Evolutionary conservation across 1,284 basidiomycete genomes (phyloP), one percentile per base, ranked within the genome.

Genomic region (Cutaneotrichosporon daszewskae): DNA sequence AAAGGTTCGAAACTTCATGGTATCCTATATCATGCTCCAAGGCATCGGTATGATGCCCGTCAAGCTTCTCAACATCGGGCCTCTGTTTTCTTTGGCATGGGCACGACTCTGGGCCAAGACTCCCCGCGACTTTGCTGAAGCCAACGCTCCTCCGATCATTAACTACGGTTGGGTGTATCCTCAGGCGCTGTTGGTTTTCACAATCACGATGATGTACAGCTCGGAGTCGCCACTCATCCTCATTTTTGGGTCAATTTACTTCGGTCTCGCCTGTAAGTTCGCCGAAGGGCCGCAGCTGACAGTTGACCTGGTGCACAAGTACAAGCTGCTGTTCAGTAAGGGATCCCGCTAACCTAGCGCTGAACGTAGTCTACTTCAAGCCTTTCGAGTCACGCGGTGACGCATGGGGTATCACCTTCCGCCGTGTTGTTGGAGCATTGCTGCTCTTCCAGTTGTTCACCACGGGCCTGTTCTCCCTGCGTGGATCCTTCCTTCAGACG

Each of bases 141-240:
- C 95, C n/a, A 95, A 97, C 61, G 88, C 90, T 0, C 92, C 94
- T 11, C 91, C 94, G 0, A 87, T 89, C 81, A 85, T 97, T 68
- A 91, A 95, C 68, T 92, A 95, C 56, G 91, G 91, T 43, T 71
- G 69, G 58, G 85, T 94, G 8, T 94, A 96, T 64, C 92, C 92
- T 0, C 90, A 95, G 64, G 87, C 91, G 3, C 86, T 98, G 47
- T 77, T 98, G 32, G 83, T 98, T 59, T 98, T 97, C 71, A 87
- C 91, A 43, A 85, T 98, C 62, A 91, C 87, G 18, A 75, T 98
- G 57, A 77, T 95, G 19, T 98, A 97, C 75, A 91, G 88, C 64
- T 85, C 98, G 53, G 87, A 95, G 10, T 87, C 91, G 51, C 94
- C 94, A 0, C 77, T 95, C 46, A 95, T 98, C 60, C 77, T 95